Evolutionary conservation across 345 rosid genomes (phyloP).

Genomic region (Erysimum cheiranthoides): DNA sequence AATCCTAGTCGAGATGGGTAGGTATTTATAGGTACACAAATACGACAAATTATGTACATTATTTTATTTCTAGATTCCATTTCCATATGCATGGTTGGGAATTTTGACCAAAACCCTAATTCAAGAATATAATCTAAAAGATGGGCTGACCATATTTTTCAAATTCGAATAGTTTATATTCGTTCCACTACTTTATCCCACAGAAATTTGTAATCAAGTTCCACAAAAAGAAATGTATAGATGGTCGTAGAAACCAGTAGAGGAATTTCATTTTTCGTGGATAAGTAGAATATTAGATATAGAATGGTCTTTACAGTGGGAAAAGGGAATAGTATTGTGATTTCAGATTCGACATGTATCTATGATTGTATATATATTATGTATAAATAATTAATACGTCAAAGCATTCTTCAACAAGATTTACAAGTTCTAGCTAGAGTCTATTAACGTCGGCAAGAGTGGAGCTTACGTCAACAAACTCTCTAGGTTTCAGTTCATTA

Average conservation of each 20-base stretch:
- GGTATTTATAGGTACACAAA: conserved; percentile 27
- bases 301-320: conserved; percentile 6
- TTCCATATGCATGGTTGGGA: conserved; percentile 29
- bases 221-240: not conserved
- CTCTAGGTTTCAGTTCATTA: not conserved
- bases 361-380: not conserved
- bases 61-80: conserved; percentile 10
- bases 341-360: not conserved
- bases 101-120: conserved; percentile 41
- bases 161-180: conserved; percentile 20
- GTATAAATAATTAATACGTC: not conserved
- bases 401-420: conserved; percentile 18
- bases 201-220: not conserved
- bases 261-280: not conserved
- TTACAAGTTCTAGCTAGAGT: conserved; percentile 19
- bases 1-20: conserved; percentile 7
- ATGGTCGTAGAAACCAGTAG: conserved; percentile 29
- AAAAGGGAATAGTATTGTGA: conserved; percentile 8
- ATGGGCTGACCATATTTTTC: conserved; percentile 31
- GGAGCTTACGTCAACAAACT: conserved; percentile 6
- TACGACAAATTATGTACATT: conserved; percentile 2
- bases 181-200: conserved; percentile 24
- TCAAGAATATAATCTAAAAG: conserved; percentile 32
- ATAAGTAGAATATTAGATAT: conserved; percentile 11
- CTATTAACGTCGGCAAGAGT: conserved; percentile 6